phyloP scores from a whole-genome alignment of 1,139 yeast species.

The Blastobotrys buckinghamii region DNA sequence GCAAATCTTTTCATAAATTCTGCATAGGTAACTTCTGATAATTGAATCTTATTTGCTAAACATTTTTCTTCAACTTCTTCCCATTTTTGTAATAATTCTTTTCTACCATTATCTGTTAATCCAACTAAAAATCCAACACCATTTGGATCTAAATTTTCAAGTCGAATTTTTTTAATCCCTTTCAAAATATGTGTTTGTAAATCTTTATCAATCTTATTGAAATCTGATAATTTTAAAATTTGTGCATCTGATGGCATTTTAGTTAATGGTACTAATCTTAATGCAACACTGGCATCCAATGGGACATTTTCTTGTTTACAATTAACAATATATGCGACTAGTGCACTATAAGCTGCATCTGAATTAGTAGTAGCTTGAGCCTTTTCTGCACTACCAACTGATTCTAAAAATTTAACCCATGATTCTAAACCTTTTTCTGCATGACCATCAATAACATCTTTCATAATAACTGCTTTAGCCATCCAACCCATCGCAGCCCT shows the following conservation, averaged over 20 bases:
- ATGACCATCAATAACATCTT: constrained; percentile 22
- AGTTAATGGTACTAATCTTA: constrained; percentile 29
- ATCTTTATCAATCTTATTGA: constrained; percentile 12
- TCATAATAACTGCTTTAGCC: constrained; percentile 24
- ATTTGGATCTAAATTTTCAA: constrained; percentile 20
- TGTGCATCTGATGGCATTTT: constrained; percentile 24
- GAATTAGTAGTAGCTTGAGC: constrained; percentile 23
- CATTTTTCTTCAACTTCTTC: constrained; percentile 22
- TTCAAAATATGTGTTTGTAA: constrained; percentile 13
- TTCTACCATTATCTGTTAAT: constrained; percentile 24
- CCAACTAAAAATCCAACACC: constrained; percentile 20
- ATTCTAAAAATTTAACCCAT: constrained; percentile 34
- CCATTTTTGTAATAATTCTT: constrained; percentile 23
- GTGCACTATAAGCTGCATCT: constrained; percentile 28
- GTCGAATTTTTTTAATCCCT: constrained; percentile 20
- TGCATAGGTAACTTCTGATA: constrained; percentile 31
- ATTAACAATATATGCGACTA: constrained; percentile 27
- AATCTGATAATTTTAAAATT: constrained; percentile 17
- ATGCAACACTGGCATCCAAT: constrained; percentile 26
- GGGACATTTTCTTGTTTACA: constrained; percentile 19
- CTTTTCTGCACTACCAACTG: constrained; percentile 21
- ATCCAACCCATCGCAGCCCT: constrained; percentile 27
- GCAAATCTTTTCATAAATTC: constrained; percentile 36
- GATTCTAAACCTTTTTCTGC: constrained; percentile 30
- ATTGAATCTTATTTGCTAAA: constrained; percentile 13